Evolutionary conservation across 257 asterid genomes (phyloP).

Genomic region (Verbena officinalis): DNA sequence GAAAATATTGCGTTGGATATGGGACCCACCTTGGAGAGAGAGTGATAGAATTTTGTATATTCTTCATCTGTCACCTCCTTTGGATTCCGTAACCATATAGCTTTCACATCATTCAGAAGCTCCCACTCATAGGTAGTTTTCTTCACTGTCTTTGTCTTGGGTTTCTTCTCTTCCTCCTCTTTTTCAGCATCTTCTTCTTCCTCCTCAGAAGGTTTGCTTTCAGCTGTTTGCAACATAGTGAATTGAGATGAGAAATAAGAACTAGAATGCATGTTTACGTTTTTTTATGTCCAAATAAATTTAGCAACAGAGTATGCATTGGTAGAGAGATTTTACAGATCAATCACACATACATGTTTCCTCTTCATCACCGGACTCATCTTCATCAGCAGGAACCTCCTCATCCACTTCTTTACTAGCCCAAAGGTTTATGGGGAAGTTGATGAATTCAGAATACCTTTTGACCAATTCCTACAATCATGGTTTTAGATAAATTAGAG

Average conservation of each 20-base stretch:
- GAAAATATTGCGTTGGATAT: not conserved
- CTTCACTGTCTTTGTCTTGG: slow-evolving; percentile 75
- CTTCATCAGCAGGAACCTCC: slow-evolving; percentile 92
- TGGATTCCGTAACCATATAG: slow-evolving; percentile 89
- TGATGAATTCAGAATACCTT: slow-evolving; percentile 85
- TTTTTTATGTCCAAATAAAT: not conserved
- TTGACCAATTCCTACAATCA: slow-evolving; percentile 79
- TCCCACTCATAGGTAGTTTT: slow-evolving; percentile 89
- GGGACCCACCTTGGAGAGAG: slow-evolving; percentile 72
- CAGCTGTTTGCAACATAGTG: slow-evolving; percentile 55
- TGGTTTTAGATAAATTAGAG: slow-evolving; percentile 1
- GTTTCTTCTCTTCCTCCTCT: slow-evolving; percentile 74
- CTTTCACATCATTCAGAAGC: slow-evolving; percentile 87
- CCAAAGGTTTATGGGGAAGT: slow-evolving; percentile 91
- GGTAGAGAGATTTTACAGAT: slow-evolving; percentile 10
- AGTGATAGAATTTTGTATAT: slow-evolving; percentile 76
- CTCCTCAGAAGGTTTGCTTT: slow-evolving; percentile 65
- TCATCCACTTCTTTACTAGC: slow-evolving; percentile 88
- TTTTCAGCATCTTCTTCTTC: slow-evolving; percentile 75
- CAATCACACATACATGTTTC: slow-evolving; percentile 53
- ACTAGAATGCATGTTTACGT: not conserved
- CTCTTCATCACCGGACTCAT: slow-evolving; percentile 70
- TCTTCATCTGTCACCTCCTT: slow-evolving; percentile 95
- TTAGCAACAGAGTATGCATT: not conserved
- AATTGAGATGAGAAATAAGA: slow-evolving; percentile 21